Evolutionary conservation across 768 basidiomycete species (phyloP), one percentile per base, ranked within the genome.

Genomic region (Boletus sp.): DNA sequence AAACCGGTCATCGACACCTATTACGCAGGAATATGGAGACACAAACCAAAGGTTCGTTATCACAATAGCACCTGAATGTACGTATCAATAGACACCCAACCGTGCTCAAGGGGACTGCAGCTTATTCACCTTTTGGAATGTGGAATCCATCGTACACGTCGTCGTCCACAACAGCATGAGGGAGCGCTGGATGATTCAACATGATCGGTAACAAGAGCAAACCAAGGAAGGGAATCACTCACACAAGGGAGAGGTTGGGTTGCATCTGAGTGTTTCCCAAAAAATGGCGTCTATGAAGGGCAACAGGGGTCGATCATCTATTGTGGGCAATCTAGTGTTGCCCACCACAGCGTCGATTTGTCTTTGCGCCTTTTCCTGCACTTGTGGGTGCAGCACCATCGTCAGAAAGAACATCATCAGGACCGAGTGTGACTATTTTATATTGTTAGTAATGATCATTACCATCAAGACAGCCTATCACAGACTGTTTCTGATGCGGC

Each of bases 91-190:
- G 8, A n/a, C n/a, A n/a, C n/a, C n/a, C n/a, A n/a, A n/a, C n/a
- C n/a, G n/a, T n/a, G n/a, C n/a, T n/a, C n/a, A n/a, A n/a, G n/a
- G n/a, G n/a, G n/a, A n/a, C n/a, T n/a, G n/a, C n/a, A n/a, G n/a
- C n/a, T n/a, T n/a, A n/a, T n/a, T n/a, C 5, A 58, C 61, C 51
- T 51, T 74, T 74, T 5, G 83, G 82, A 47, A 85, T 85, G 13
- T 76, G 64, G 49, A 78, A 79, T 17, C 76, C 73, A 30, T 63
- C 58, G 50, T 77, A 78, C 7, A 70, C 50, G 38, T 78, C 77
- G 23, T 78, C 75, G n/a, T 72, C 56, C 0, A 73, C 73, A 2
- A 62, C 19, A 7, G 54, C 45, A 55, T 70, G 72, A 1, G 71
- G 64, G 13, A 73, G 9, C 7, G 59, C 69, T 64, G 10, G 0